A percentile compares a stretch with the other conserved stretches of the same genome.
Conservation (phyloP, 2,329 filamentous ascomycete species). For the Dactylellina sp. region DNA sequence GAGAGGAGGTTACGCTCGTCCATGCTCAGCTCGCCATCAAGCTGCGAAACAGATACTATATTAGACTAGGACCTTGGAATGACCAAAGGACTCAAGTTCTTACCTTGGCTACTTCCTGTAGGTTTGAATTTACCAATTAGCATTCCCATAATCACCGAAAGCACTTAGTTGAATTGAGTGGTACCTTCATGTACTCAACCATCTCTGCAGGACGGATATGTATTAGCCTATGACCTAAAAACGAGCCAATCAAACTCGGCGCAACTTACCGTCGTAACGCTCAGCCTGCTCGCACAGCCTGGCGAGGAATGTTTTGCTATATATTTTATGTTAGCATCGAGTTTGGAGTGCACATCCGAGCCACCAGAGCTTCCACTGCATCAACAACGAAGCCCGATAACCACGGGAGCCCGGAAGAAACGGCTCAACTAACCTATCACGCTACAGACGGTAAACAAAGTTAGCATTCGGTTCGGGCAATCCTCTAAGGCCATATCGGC, state of each 20-base stretch:
- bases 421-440: conserved; percentile 73
- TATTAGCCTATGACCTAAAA: conserved; percentile 19
- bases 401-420: conserved; percentile 51
- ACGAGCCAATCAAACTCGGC: conserved; percentile 54
- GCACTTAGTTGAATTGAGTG: conserved; percentile 60
- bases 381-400: conserved; percentile 40
- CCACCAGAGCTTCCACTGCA: conserved; percentile 33
- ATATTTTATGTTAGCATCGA: conserved; percentile 57
- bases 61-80: conserved; percentile 2
- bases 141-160: conserved; percentile 56
- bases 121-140: conserved; percentile 61
- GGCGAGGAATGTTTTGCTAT: conserved; percentile 99
- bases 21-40: conserved; percentile 80
- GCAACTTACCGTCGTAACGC: conserved; percentile 83
- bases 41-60: conserved; percentile 61
- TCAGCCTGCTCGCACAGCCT: conserved; percentile 99
- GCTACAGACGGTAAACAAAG: conserved; percentile 67
- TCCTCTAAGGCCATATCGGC: conserved; percentile 4
- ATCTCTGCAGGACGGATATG: conserved; percentile 73
- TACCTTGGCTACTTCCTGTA: conserved; percentile 93
- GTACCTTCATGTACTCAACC: conserved; percentile 97
- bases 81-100: conserved; percentile 2
- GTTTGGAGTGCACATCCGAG: conserved; percentile 63
- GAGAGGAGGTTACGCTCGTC: conserved; percentile 98
- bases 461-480: conserved; percentile 62